Evolutionary conservation across 805 yeast species (phyloP).

Genomic region (Metschnikowia reukaufii): DNA sequence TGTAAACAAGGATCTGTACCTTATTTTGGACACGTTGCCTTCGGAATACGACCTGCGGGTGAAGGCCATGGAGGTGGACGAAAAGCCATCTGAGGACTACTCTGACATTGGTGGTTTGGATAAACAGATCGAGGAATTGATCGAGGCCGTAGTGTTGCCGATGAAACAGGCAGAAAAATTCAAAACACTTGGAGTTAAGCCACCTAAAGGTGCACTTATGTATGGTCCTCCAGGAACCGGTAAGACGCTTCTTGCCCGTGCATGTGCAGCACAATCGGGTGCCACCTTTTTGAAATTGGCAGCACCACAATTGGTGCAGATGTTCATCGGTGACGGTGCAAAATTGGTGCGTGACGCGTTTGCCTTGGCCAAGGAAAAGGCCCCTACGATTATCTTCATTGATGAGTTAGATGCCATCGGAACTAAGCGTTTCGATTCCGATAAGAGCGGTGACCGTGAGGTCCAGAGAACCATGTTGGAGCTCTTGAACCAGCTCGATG

Average conservation of each 20-base stretch:
- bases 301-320: conserved; percentile 24
- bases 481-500: conserved; percentile 24
- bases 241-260: conserved; percentile 24
- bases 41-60: conserved; percentile 97
- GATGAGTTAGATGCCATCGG: conserved; percentile 26
- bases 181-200: conserved; percentile 23
- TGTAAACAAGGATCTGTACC: conserved; percentile 93
- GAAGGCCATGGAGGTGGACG: conserved; percentile 99
- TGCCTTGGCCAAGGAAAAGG: conserved; percentile 24
- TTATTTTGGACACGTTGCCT: conserved; percentile 90
- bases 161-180: conserved; percentile 25
- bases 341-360: conserved; percentile 24
- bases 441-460: conserved; percentile 24
- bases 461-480: conserved; percentile 26
- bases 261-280: conserved; percentile 24
- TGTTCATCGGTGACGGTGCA: conserved; percentile 26
- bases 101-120: conserved; percentile 98
- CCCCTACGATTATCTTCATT: conserved; percentile 24
- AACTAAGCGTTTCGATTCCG: conserved; percentile 24
- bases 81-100: conserved; percentile 95
- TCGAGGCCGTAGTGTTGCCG: conserved; percentile 25
- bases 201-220: conserved; percentile 25
- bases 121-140: conserved; percentile 25
- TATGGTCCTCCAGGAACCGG: conserved; percentile 26
- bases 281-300: conserved; percentile 25